Base-by-base conservation (phyloP, 305 asterid species). In the Fraxinus baroniana region DNA sequence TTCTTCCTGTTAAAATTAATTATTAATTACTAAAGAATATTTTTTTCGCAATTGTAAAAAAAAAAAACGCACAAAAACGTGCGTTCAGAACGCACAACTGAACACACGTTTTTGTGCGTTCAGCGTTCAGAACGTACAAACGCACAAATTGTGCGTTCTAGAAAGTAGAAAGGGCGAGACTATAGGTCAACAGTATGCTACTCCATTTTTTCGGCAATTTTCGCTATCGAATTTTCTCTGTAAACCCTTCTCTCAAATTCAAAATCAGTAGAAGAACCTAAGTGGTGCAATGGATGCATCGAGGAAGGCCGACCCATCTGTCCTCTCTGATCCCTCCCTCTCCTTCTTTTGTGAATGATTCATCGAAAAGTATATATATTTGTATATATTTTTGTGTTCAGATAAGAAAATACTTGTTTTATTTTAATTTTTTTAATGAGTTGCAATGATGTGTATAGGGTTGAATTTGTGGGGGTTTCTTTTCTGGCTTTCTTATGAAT, bases 291-390 rank as follows among this genome's bases (percentile, higher is more conserved):
- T 95, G 99, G 98, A 95, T 18, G 89, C 97, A 8, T 46, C 91
- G 12, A 91, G 87, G 83, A 87, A 89, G 82, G 78, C 90, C 70
- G 46, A 92, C 70, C 99, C 98, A 9, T 87, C 95, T 44, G 10
- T 92, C 77, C 97, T 96, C 82, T 52, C 84, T 64, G 92, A 94
- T 85, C 97, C 99, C 5, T 90, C 95, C 5, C 97, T 94, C 80
- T 84, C 92, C 37, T 96, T 96, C 83, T 94, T 96, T 91, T 88
- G 92, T 5, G 91, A 92, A 0, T 96, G 90, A n/a, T n/a, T n/a
- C 90, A 82, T 96, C 82, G 92, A 94, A 81, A 92, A 97, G 99
- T 95, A 82, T 18, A 26, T 3, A 2, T 26, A 15, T 7, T 39
- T 46, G 37, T 2, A 2, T 60, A 15, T 28, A 1, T 46, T 1